Conservation (phyloP, 1,139 yeast genomes). For the Lizanozyma gosingica region DNA sequence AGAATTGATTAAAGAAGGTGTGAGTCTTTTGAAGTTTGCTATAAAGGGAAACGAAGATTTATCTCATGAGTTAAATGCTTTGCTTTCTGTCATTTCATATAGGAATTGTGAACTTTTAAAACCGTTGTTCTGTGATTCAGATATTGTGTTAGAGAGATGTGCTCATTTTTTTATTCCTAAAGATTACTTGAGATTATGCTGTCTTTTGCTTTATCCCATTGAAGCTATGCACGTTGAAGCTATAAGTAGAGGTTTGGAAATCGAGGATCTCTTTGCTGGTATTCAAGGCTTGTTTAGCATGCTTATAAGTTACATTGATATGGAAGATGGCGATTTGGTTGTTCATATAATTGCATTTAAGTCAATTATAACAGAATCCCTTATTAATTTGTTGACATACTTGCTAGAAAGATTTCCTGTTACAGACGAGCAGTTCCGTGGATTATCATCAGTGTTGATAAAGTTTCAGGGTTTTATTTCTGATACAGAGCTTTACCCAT, state of each 20-base stretch:
- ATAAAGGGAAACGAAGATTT: constrained; percentile 29
- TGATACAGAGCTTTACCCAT: neutral
- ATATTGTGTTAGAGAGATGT: constrained; percentile 17
- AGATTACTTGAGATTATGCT: constrained; percentile 27
- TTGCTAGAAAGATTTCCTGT: neutral
- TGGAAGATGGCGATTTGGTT: neutral
- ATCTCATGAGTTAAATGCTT: constrained; percentile 14
- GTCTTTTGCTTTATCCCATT: constrained; percentile 19
- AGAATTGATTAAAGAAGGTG: constrained; percentile 25
- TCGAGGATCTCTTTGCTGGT: constrained; percentile 19
- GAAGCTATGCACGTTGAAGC: constrained; percentile 16
- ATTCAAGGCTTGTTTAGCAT: constrained; percentile 18
- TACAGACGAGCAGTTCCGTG: neutral
- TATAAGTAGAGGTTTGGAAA: constrained; percentile 20
- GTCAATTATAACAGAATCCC: neutral
- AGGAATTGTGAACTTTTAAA: constrained; percentile 19
- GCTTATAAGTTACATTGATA: neutral
- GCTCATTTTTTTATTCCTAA: constrained; percentile 19
- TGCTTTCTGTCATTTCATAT: constrained; percentile 20
- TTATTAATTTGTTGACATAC: neutral
- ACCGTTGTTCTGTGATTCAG: constrained; percentile 22
- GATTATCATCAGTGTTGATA: neutral
- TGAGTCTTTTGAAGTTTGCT: constrained; percentile 29
- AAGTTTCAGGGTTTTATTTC: neutral
- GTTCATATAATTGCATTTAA: neutral